Evolutionary conservation across 331 rosid genomes (phyloP), one percentile per base, ranked within the genome.

Genomic region (Quercus lobata): DNA sequence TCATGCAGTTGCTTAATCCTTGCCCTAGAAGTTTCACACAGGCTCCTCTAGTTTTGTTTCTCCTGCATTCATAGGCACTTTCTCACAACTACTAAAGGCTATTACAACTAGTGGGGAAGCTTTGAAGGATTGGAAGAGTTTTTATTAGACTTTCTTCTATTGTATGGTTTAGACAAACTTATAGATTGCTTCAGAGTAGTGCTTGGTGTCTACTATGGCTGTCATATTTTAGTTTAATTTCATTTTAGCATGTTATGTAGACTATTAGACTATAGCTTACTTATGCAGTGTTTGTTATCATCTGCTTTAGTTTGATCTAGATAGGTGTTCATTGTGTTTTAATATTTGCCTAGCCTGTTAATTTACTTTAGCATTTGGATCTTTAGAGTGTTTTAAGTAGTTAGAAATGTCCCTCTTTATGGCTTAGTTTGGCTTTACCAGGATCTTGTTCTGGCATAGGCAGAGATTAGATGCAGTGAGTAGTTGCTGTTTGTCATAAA

Each of bases 111-210:
- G 74, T 32, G 83, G 66, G 75, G 74, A 75, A 81, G 87, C 86
- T 81, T 83, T 79, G 53, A 77, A 78, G 24, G 74, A 57, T 54
- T 35, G 7, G 86, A 88, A 85, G 87, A 83, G 86, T 77, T 78
- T 78, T 24, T 30, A n/a, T 60, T 79, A 81, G 84, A 68, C 76
- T 32, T 58, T 78, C 21, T 81, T 85, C 71, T 78, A 15, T 80
- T 87, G 87, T 80, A 85, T 77, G 91, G 87, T 65, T 66, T 85
- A 87, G 91, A 87, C 54, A 78, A 46, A 73, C 78, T 53, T 78
- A 77, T 80, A 85, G 89, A 83, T 83, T 80, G 74, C 62, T 71
- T 76, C 54, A 24, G 73, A 73, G 78, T 83, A 83, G 83, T 72
- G 56, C 25, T 58, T 78, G 77, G 85, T 80, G 84, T 77, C 85